Evolutionary conservation across 805 yeast species (phyloP).

Genomic region (Candida sphagnicola): DNA sequence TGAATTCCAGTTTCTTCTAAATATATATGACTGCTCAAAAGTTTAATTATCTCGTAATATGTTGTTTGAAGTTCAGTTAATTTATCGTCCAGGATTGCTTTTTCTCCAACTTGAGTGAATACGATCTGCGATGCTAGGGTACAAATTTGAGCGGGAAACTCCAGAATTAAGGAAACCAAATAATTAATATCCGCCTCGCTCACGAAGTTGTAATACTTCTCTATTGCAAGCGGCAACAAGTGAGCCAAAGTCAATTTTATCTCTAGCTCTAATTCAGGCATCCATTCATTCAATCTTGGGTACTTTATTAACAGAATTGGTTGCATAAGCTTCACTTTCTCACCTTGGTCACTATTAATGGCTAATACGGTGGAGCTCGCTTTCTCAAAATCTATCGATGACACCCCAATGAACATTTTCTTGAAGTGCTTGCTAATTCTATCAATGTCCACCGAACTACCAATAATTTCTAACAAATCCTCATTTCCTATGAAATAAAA

Average conservation of each 20-base stretch:
- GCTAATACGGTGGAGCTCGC: constrained; percentile 36
- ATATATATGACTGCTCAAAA: constrained; percentile 23
- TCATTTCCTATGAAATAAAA: constrained; percentile 89
- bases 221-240: constrained; percentile 25
- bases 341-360: constrained; percentile 65
- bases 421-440: constrained; percentile 56
- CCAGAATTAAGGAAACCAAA: constrained; percentile 27
- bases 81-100: constrained; percentile 9
- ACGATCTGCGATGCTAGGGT: constrained; percentile 52
- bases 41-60: constrained; percentile 10
- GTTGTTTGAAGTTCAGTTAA: constrained; percentile 4
- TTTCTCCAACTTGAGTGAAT: constrained; percentile 50
- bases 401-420: constrained; percentile 70
- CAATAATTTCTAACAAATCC: constrained; percentile 78
- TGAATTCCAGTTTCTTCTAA: constrained; percentile 19
- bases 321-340: constrained; percentile 38
- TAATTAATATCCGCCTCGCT: neutral
- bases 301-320: constrained; percentile 42
- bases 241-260: constrained; percentile 46
- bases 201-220: constrained; percentile 5
- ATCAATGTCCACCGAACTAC: constrained; percentile 48
- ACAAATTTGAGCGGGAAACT: constrained; percentile 53
- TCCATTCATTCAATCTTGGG: constrained; percentile 57
- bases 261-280: constrained; percentile 52
- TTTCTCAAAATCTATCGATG: constrained; percentile 33